Base-by-base conservation (phyloP, 352 stramenopile species). In the Phytophthora aleatoria region DNA sequence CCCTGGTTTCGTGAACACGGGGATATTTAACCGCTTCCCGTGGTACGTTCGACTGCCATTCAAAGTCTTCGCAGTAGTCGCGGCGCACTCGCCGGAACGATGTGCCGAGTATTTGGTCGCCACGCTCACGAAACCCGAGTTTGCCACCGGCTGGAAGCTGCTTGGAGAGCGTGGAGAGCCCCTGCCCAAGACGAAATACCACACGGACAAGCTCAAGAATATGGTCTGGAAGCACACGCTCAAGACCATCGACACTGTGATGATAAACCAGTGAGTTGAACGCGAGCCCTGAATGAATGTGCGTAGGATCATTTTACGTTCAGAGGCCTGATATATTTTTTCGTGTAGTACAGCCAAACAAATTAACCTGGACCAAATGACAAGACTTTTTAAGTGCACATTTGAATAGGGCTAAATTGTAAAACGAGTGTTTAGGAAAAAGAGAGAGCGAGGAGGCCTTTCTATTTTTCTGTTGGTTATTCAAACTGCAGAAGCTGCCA, bases 401-500 rank as follows among this genome's bases (percentile, higher is more conserved):
- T 20, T 20, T 20, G 20, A 20, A 20, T 20, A 20, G 20, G 20
- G 20, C 20, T 11, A 41, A 41, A 41, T n/a, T n/a, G 1, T 2
- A 48, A 13, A 28, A 20, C 20, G 20, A 20, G 20, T 28, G 13
- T 28, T 48, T 4, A 13, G 35, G 10, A 61, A 52, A 45, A 54
- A 72, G 31, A 64, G 44, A 73, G 54, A 72, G 68, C 57, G 73
- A 73, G 53, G 44, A 70, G 64, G 69, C 58, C 55, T 67, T 76
- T 76, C 64, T 73, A 73, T 73, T 71, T 76, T 76, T 76, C 55
- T 76, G 53, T 52, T 70, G 49, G 69, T 76, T 76, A 73, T 76
- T 73, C 69, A 76, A 72, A 72, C 67, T 75, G 63, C 57, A 64
- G 44, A 71, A 64, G 45, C 39, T 74, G 56, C 62, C 55, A 67